Conservation (phyloP, 257 asterid genomes). For the Ehretia macrophylla region DNA sequence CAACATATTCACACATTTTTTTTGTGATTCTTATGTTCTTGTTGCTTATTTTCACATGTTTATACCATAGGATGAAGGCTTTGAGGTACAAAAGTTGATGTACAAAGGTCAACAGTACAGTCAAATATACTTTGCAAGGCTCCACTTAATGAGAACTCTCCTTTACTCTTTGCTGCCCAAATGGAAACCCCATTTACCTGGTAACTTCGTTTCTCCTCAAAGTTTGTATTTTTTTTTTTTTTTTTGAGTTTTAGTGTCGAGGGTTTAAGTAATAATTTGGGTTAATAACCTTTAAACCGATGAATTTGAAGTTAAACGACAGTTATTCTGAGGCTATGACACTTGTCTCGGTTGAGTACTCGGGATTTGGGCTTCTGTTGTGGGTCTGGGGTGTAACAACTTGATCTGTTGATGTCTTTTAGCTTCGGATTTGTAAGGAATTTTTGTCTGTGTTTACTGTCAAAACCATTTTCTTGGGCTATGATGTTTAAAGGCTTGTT, state of each 20-base stretch:
- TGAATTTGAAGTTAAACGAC: background rate
- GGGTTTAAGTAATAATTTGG: background rate
- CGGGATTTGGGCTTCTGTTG: no score
- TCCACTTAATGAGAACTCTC: slow-evolving; percentile 83
- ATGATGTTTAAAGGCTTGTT: no score
- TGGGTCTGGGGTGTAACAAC: no score
- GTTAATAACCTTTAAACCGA: background rate
- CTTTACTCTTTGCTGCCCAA: slow-evolving; percentile 78
- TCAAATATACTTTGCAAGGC: slow-evolving; percentile 90
- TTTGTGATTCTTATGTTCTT: background rate
- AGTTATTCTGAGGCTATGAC: background rate
- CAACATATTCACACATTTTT: slow-evolving; percentile 1
- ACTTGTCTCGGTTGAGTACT: no score
- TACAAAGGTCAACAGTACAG: slow-evolving; percentile 97
- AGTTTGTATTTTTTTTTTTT: slow-evolving; percentile 7
- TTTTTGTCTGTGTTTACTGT: no score
- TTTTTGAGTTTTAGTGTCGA: background rate
- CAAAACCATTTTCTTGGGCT: no score
- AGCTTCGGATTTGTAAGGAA: no score
- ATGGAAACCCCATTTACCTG: slow-evolving; percentile 82
- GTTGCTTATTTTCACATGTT: background rate
- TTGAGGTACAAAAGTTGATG: slow-evolving; percentile 66
- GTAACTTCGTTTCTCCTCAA: slow-evolving; percentile 27
- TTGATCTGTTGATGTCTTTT: no score
- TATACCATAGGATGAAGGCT: slow-evolving; percentile 54